phyloP scores from a whole-genome alignment of 768 basidiomycete genomes.

The Gymnopilus junonius region DNA sequence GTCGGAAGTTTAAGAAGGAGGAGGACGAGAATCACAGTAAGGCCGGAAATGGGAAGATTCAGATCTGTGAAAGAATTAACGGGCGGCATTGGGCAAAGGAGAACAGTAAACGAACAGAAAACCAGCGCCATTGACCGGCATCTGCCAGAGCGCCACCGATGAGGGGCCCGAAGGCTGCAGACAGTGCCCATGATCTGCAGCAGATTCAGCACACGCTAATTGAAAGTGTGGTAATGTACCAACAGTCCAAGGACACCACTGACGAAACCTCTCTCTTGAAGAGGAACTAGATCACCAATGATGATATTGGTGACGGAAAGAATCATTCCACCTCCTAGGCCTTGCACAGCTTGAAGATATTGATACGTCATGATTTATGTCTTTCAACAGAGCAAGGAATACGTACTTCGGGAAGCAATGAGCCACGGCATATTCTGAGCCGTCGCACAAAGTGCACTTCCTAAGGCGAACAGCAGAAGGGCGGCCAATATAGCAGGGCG shows the following conservation, averaged over 20 bases:
- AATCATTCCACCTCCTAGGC: slow-evolving; percentile 9
- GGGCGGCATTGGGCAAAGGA: no score
- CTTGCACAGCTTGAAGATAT: slow-evolving; percentile 15
- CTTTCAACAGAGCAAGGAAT: not conserved
- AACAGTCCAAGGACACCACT: no score
- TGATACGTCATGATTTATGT: not conserved
- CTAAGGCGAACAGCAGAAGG: not conserved
- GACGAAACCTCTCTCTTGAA: slow-evolving; percentile 7
- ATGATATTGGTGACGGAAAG: slow-evolving; percentile 10
- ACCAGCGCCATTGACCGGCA: no score
- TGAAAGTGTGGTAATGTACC: no score
- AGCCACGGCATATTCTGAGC: slow-evolving; percentile 11
- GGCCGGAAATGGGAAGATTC: slow-evolving; percentile 7
- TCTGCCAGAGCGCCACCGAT: no score
- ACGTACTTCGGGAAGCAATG: slow-evolving; percentile 7
- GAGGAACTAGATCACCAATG: slow-evolving; percentile 8
- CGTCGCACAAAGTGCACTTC: slow-evolving; percentile 5
- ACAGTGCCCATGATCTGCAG: no score
- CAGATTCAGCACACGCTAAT: no score
- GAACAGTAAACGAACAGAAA: no score
- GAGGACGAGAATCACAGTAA: slow-evolving; percentile 2
- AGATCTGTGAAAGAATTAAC: no score
- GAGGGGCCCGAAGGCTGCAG: no score
- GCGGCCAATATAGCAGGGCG: slow-evolving; percentile 3
- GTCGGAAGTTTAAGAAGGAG: not conserved